phyloP scores from a whole-genome alignment of 345 rosid genomes.

The Bruguiera parviflora region DNA sequence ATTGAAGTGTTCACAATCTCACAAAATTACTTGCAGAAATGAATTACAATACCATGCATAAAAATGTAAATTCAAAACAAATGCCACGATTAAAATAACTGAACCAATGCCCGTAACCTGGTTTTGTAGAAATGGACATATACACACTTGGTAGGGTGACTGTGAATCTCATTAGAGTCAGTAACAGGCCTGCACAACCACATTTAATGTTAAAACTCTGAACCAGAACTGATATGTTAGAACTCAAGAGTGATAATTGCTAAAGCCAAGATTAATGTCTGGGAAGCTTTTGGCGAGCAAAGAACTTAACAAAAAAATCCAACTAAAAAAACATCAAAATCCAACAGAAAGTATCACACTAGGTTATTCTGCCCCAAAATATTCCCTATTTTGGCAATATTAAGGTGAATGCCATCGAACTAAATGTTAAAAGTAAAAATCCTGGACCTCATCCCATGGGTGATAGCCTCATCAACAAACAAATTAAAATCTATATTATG shows the following conservation, averaged over 20 bases:
- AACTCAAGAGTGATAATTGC: not conserved
- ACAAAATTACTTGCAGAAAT: not conserved
- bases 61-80: too few relatives aligned
- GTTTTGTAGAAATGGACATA: slow-evolving; percentile 77
- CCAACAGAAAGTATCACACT: not conserved
- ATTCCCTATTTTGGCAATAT: not conserved
- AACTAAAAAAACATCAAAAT: too few relatives aligned
- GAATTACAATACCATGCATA: too few relatives aligned
- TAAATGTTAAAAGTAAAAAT: not conserved
- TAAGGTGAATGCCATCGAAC: not conserved
- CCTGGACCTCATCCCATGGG: not conserved
- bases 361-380: not conserved
- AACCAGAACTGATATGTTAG: not conserved
- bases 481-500: not conserved
- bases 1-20: not conserved
- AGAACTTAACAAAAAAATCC: not conserved
- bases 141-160: slow-evolving; percentile 80
- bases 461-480: not conserved
- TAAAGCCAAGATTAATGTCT: not conserved
- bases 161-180: slow-evolving; percentile 75
- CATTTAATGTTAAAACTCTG: slow-evolving; percentile 11
- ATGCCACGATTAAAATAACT: not conserved
- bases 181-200: slow-evolving; percentile 61
- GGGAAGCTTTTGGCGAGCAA: not conserved
- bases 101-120: slow-evolving; percentile 55